These are phyloP conservation scores for Somion occarium DNA, from an alignment of 1,284 basidiomycete species.

Conservation along the genomic window DNA sequence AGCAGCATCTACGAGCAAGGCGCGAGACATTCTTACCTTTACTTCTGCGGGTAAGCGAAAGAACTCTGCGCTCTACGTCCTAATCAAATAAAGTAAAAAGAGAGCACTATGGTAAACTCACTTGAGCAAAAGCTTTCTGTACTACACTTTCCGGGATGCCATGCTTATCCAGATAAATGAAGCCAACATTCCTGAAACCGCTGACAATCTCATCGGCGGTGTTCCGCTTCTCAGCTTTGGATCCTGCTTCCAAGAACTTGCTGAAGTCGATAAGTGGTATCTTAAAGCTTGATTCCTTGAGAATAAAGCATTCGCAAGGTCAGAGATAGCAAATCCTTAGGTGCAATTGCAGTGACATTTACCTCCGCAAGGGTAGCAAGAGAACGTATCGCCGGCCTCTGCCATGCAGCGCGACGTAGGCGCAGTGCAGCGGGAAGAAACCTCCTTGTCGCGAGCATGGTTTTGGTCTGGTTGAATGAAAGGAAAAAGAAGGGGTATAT, in stretches of 20 bases:
- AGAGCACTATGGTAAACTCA: conserved; percentile 20
- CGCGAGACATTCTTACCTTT: conserved; percentile 43
- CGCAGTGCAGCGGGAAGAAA: too few relatives aligned
- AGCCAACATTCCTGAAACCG: conserved; percentile 75
- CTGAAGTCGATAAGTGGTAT: conserved; percentile 80
- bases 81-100: background rate
- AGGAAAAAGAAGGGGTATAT: too few relatives aligned
- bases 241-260: conserved; percentile 50
- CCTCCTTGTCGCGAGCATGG: too few relatives aligned
- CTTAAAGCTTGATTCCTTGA: conserved; percentile 16
- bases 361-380: conserved; percentile 1
- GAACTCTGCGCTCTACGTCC: conserved; percentile 62
- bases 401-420: background rate
- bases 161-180: conserved; percentile 69
- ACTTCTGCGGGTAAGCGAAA: conserved; percentile 59
- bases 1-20: background rate
- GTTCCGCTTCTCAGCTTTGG: conserved; percentile 50
- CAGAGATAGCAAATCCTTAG: background rate
- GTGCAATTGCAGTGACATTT: background rate
- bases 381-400: background rate
- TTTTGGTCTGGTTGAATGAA: too few relatives aligned
- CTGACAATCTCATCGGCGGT: conserved; percentile 68
- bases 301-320: background rate
- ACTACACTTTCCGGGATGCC: conserved; percentile 54
- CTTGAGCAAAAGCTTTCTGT: conserved; percentile 58